A percentile compares a stretch with the other conserved stretches of the same genome.
Conservation (phyloP, 1,284 basidiomycete species). For the Pseudozyma sp. region DNA sequence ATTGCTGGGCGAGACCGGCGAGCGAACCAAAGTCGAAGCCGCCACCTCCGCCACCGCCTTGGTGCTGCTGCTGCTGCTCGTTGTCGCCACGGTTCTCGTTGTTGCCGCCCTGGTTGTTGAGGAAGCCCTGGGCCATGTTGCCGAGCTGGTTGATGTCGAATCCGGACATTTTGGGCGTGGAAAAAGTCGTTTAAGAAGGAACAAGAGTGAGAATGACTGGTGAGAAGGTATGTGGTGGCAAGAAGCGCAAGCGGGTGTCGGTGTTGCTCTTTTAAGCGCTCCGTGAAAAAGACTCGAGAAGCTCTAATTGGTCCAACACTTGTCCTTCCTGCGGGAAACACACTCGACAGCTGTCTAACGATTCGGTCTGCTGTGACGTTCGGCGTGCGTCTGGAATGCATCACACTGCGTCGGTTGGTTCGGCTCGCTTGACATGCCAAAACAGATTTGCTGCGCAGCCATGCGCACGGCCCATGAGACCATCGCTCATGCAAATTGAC, state of each 20-base stretch:
- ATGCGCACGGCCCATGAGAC: constrained; percentile 15
- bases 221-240: neutral
- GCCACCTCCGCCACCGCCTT: constrained; percentile 31
- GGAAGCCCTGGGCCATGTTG: constrained; percentile 46
- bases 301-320: constrained; percentile 20
- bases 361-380: constrained; percentile 18
- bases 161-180: constrained; percentile 29
- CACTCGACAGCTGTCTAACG: constrained; percentile 14
- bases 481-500: too few relatives aligned
- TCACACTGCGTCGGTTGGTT: neutral
- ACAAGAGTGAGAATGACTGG: neutral
- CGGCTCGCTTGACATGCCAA: constrained; percentile 15
- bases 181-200: too few relatives aligned
- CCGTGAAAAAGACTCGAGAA: neutral
- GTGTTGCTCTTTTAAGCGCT: constrained; percentile 1
- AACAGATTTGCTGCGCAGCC: neutral
- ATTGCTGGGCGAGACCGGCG: constrained; percentile 48
- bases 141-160: constrained; percentile 45
- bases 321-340: neutral
- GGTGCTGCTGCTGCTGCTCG: constrained; percentile 30
- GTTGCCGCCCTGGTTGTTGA: constrained; percentile 37
- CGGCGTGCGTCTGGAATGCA: neutral
- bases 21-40: constrained; percentile 58
- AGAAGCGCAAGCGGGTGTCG: neutral
- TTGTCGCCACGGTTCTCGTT: constrained; percentile 21